These are phyloP conservation scores for Vigna reflexopilosa DNA, from an alignment of 306 rosid species.

Conservation along the genomic window DNA sequence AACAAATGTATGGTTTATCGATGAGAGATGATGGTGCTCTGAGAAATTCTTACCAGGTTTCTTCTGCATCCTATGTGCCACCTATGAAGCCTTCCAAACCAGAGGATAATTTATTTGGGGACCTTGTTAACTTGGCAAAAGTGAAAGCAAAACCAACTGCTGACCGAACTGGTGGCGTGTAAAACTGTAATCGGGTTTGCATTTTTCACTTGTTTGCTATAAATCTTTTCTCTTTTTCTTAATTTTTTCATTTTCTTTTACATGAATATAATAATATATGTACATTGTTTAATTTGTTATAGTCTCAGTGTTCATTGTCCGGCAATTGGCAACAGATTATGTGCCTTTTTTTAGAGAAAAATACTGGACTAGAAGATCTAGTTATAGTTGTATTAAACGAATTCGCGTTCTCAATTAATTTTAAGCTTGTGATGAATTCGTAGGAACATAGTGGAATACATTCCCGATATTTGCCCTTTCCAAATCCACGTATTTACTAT, in stretches of 20 bases:
- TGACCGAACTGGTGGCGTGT: conserved; percentile 64
- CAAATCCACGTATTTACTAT: too few relatives aligned
- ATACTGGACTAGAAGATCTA: neutral
- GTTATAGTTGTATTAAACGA: too few relatives aligned
- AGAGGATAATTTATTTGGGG: conserved; percentile 94
- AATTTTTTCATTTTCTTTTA: conserved; percentile 40
- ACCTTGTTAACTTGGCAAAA: conserved; percentile 90
- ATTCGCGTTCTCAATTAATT: too few relatives aligned
- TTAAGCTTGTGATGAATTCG: too few relatives aligned
- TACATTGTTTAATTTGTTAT: conserved; percentile 42
- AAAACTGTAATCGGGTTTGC: conserved; percentile 42
- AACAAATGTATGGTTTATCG: conserved; percentile 84
- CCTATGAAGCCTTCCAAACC: conserved; percentile 82
- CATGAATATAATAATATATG: conserved; percentile 40
- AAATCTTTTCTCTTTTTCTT: conserved; percentile 39
- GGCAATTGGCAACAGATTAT: conserved; percentile 55
- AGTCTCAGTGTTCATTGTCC: conserved; percentile 55
- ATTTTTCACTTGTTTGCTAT: conserved; percentile 47
- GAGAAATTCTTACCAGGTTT: conserved; percentile 69
- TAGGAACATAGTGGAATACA: too few relatives aligned
- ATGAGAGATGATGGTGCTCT: conserved; percentile 62
- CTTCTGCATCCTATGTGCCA: conserved; percentile 71
- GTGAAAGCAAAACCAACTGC: conserved; percentile 80
- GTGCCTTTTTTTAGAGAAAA: conserved; percentile 67
- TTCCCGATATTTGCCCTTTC: too few relatives aligned